Percentiles rank a stretch among this genome's conserved stretches.
These are phyloP conservation scores for Pythium plurisporium DNA, from an alignment of 352 stramenopile species.

Conservation along the genomic window DNA sequence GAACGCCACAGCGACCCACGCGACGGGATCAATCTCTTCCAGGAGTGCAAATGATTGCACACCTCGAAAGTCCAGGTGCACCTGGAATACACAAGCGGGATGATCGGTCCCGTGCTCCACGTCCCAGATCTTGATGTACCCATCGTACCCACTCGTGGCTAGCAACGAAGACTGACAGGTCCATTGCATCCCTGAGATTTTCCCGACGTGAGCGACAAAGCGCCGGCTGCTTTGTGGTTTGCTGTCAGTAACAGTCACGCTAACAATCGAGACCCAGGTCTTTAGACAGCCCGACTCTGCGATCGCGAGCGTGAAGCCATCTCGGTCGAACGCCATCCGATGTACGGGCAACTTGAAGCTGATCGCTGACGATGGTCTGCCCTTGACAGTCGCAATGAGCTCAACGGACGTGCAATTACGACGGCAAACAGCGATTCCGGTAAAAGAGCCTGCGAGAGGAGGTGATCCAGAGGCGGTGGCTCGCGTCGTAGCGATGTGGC, in stretches of 20 bases:
- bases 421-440: slow-evolving; percentile 7
- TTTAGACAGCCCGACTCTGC: slow-evolving; percentile 44
- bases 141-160: slow-evolving; percentile 44
- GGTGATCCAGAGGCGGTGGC: neutral
- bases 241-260: too few relatives aligned
- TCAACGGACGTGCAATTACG: slow-evolving; percentile 6
- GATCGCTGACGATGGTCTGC: slow-evolving; percentile 13
- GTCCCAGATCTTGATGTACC: slow-evolving; percentile 70
- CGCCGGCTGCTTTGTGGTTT: too few relatives aligned
- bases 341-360: slow-evolving; percentile 38
- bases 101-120: slow-evolving; percentile 1
- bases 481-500: slow-evolving; percentile 6
- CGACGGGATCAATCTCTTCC: slow-evolving; percentile 14
- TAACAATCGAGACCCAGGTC: slow-evolving; percentile 49
- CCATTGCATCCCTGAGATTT: slow-evolving; percentile 49
- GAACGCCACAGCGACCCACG: slow-evolving; percentile 33
- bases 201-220: slow-evolving; percentile 53
- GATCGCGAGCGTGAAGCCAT: slow-evolving; percentile 33
- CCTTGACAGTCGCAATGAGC: neutral
- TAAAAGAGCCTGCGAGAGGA: neutral
- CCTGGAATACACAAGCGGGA: slow-evolving; percentile 22
- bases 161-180: slow-evolving; percentile 37
- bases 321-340: slow-evolving; percentile 33
- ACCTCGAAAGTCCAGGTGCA: slow-evolving; percentile 45
- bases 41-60: slow-evolving; percentile 34